Evolutionary conservation across 1,139 yeast genomes (phyloP), one percentile per base, ranked within the genome.

Genomic region (Hyphopichia pseudoburtonii): DNA sequence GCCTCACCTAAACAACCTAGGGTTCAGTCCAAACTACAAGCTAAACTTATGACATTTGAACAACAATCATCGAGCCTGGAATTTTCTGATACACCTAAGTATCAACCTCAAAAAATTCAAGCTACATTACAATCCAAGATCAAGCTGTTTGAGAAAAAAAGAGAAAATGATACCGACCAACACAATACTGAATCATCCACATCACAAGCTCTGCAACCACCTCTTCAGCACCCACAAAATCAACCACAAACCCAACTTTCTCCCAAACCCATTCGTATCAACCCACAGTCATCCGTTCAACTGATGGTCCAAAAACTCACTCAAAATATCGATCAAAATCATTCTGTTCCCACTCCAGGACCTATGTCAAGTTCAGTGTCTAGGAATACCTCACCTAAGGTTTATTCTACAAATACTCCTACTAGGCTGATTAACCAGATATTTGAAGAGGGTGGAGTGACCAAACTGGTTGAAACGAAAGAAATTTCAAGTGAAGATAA

Each of bases 251-350:
- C 15, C 4, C 29, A 27, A 14, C 4, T 27, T 5, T 27, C 29
- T 16, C 29, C 29, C 5, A 27, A 27, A 10, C 29, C 29, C 5
- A 27, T 27, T 16, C n/a, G 29, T 7, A 6, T 21, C 11, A 7
- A 11, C 4, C 24, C 17, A 4, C 24, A 9, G 31, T 29, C 31
- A 18, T 16, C 34, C 5, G 34, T 24, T 7, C 34, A 31, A 17
- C 19, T 24, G 34, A 31, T 22, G 22, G 34, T 31, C 7, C 34
- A 31, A 24, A 22, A 31, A 17, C 12, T 31, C 4, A 17, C 27
- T 15, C 15, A 22, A 4, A 31, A 17, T 31, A 23, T 31, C 10
- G 34, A 31, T 7, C 22, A 17, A 17, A n/a, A n/a, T n/a, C n/a
- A n/a, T n/a, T n/a, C n/a, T n/a, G n/a, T n/a, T n/a, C n/a, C n/a